These are phyloP conservation scores for Naematelia aurantialba DNA, from an alignment of 768 basidiomycete species.

Conservation along the genomic window DNA sequence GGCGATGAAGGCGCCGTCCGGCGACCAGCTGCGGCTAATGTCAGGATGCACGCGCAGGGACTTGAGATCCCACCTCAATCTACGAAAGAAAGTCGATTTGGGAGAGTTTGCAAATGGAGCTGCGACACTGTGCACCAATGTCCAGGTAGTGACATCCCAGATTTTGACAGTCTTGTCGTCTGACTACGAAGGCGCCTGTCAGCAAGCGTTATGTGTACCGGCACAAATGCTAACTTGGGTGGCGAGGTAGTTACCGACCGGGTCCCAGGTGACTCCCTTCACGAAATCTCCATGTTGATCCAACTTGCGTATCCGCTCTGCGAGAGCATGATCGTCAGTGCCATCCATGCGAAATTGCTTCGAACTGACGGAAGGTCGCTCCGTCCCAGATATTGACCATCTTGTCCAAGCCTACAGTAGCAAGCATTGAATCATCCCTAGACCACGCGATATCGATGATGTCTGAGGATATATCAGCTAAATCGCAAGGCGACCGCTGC, in stretches of 20 bases:
- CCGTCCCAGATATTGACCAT: constrained; percentile 92
- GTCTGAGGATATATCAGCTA: constrained; percentile 56
- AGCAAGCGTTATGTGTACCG: background rate
- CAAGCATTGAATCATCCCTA: constrained; percentile 83
- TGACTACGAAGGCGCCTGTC: constrained; percentile 57
- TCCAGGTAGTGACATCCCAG: constrained; percentile 93
- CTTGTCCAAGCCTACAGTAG: constrained; percentile 89
- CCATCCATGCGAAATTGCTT: background rate
- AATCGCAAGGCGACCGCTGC: no score
- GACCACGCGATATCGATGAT: constrained; percentile 95
- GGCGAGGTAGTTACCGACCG: constrained; percentile 95
- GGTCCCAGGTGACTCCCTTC: constrained; percentile 98
- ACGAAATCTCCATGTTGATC: constrained; percentile 93
- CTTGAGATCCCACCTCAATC: constrained; percentile 63
- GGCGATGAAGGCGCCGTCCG: constrained; percentile 97
- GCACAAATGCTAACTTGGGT: constrained; percentile 56
- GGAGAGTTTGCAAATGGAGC: constrained; percentile 94
- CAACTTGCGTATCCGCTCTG: constrained; percentile 80
- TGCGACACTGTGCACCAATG: constrained; percentile 71
- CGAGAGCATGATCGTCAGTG: constrained; percentile 5
- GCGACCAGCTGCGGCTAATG: constrained; percentile 73
- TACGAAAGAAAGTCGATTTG: constrained; percentile 86
- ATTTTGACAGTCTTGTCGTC: constrained; percentile 96
- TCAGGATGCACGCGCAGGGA: background rate
- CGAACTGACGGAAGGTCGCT: constrained; percentile 70